These are phyloP conservation scores for Friedmanniomyces simplex DNA, from an alignment of 495 filamentous ascomycete genomes.

Conservation along the genomic window DNA sequence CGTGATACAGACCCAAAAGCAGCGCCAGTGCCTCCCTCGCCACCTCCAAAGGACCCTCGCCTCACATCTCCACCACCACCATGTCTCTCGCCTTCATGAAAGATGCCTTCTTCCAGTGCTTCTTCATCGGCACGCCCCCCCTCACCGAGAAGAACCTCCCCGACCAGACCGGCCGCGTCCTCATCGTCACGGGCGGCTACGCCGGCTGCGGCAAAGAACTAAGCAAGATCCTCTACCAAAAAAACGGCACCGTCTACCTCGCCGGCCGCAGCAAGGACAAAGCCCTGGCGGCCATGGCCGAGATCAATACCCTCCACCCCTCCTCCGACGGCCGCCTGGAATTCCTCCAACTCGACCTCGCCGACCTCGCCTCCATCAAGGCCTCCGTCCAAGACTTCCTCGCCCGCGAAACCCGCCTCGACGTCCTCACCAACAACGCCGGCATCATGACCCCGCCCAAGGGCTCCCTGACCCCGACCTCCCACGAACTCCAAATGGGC, in stretches of 20 bases:
- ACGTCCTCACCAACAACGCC: slow-evolving; percentile 44
- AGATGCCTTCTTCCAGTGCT: slow-evolving; percentile 4
- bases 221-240: slow-evolving; percentile 36
- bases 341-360: slow-evolving; percentile 37
- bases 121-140: slow-evolving; percentile 13
- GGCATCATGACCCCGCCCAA: slow-evolving; percentile 36
- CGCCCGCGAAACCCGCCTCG: slow-evolving; percentile 33
- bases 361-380: slow-evolving; percentile 39
- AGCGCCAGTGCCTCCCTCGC: no score
- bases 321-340: slow-evolving; percentile 30
- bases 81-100: not conserved
- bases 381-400: slow-evolving; percentile 34
- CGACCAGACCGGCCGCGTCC: slow-evolving; percentile 22
- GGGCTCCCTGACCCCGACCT: slow-evolving; percentile 31
- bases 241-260: slow-evolving; percentile 43
- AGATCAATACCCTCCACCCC: slow-evolving; percentile 21
- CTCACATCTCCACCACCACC: not conserved
- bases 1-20: no score
- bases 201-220: slow-evolving; percentile 43
- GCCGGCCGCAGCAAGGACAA: slow-evolving; percentile 38
- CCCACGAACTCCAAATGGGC: slow-evolving; percentile 38
- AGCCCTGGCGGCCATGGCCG: slow-evolving; percentile 29
- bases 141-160: slow-evolving; percentile 19
- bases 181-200: slow-evolving; percentile 44
- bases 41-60: not conserved